A percentile compares a stretch with the other conserved stretches of the same genome.
phyloP scores from a whole-genome alignment of 495 filamentous ascomycete genomes.

The Penicillium argentinense region DNA sequence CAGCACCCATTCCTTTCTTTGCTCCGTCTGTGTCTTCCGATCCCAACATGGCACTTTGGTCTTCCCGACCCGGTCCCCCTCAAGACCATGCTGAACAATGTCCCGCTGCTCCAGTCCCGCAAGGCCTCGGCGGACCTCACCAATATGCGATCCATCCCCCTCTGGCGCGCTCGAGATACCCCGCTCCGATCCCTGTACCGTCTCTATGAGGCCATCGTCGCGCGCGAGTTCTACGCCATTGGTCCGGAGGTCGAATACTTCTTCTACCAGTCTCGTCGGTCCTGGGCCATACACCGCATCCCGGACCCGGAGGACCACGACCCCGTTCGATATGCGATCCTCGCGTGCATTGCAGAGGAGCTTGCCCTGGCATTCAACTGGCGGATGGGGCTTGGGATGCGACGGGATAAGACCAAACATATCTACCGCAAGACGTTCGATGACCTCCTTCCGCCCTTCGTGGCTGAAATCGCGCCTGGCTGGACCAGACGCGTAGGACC shows the following conservation, averaged over 20 bases:
- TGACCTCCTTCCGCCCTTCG: slow-evolving; percentile 26
- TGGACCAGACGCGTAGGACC: slow-evolving; percentile 24
- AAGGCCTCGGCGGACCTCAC: slow-evolving; percentile 19
- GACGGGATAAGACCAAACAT: slow-evolving; percentile 25
- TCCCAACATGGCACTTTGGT: slow-evolving; percentile 26
- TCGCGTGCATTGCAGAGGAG: slow-evolving; percentile 38
- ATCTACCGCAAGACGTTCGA: slow-evolving; percentile 24
- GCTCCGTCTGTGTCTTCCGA: slow-evolving; percentile 23
- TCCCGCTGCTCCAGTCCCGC: slow-evolving; percentile 17
- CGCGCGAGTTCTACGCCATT: slow-evolving; percentile 23
- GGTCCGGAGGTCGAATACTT: slow-evolving; percentile 41
- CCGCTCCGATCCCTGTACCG: slow-evolving; percentile 40
- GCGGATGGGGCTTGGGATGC: slow-evolving; percentile 36
- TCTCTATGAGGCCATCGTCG: slow-evolving; percentile 33
- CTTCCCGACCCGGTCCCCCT: slow-evolving; percentile 22
- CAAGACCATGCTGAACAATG: slow-evolving; percentile 9
- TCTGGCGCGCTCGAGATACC: slow-evolving; percentile 39
- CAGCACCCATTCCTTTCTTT: slow-evolving; percentile 24
- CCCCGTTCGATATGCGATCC: slow-evolving; percentile 37
- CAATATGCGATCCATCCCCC: slow-evolving; percentile 30
- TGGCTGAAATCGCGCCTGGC: slow-evolving; percentile 16
- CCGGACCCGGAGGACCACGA: slow-evolving; percentile 36
- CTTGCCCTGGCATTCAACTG: slow-evolving; percentile 40
- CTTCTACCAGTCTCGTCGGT: slow-evolving; percentile 22
- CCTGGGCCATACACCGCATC: slow-evolving; percentile 29